These are phyloP conservation scores for Claviceps capensis DNA, from an alignment of 2,329 filamentous ascomycete genomes.

Conservation along the genomic window DNA sequence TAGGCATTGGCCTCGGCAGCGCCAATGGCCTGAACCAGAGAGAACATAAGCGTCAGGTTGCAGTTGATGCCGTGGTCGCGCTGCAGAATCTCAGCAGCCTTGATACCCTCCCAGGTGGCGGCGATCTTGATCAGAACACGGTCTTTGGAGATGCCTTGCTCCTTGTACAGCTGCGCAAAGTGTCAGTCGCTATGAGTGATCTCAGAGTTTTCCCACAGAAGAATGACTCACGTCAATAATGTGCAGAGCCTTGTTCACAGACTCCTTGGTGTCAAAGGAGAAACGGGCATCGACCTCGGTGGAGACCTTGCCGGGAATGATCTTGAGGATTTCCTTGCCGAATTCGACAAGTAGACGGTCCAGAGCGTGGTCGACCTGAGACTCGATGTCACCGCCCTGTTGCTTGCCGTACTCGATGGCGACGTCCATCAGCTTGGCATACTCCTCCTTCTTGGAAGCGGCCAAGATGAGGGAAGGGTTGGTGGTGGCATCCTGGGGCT, in stretches of 20 bases:
- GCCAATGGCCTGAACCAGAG: conserved; percentile 81
- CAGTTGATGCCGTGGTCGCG: conserved; percentile 91
- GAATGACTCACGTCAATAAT: conserved; percentile 70
- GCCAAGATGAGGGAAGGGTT: conserved; percentile 98
- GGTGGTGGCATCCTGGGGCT: conserved; percentile 99
- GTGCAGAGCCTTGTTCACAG: conserved; percentile 88
- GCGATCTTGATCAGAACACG: conserved; percentile 97
- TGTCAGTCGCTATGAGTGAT: neutral
- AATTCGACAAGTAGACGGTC: conserved; percentile 96
- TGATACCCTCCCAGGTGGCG: conserved; percentile 98
- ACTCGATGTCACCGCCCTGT: conserved; percentile 53
- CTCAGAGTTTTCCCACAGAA: too few relatives aligned
- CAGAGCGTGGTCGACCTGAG: conserved; percentile 78
- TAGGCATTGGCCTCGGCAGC: conserved; percentile 90
- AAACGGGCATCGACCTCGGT: conserved; percentile 95
- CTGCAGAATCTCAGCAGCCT: conserved; percentile 95
- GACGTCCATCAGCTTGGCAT: conserved; percentile 78
- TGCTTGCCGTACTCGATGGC: conserved; percentile 79
- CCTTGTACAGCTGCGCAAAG: conserved; percentile 69
- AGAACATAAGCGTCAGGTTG: conserved; percentile 99
- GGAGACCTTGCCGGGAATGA: conserved; percentile 96
- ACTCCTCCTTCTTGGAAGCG: conserved; percentile 95
- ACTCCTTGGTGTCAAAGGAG: conserved; percentile 88
- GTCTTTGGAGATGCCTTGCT: conserved; percentile 81
- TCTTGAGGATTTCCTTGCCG: conserved; percentile 91